phyloP scores from a whole-genome alignment of 163 green algal genomes.

The Scenedesmus sp. region DNA sequence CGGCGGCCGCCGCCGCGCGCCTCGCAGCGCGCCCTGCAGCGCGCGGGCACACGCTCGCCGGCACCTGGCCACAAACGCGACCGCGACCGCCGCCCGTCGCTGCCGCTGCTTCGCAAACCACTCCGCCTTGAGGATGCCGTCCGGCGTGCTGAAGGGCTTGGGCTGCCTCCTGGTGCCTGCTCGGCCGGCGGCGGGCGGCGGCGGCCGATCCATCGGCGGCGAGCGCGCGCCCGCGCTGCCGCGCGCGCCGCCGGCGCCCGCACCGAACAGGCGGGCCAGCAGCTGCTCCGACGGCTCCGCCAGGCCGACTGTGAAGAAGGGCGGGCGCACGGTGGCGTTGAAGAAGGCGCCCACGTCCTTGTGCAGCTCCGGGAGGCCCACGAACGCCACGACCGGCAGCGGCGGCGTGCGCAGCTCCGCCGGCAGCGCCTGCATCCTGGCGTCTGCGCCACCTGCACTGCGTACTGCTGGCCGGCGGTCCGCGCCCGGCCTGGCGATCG shows the following conservation, averaged over 20 bases:
- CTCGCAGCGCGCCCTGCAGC: background rate
- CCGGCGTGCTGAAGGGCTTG: slow-evolving; percentile 35
- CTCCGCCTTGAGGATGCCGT: slow-evolving; percentile 55
- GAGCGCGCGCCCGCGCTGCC: too few relatives aligned
- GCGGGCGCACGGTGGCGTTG: slow-evolving; percentile 62
- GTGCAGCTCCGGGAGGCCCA: slow-evolving; percentile 66
- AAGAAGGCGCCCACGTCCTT: slow-evolving; percentile 67
- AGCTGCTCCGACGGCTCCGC: slow-evolving; percentile 59
- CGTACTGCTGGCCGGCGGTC: too few relatives aligned
- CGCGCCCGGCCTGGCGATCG: too few relatives aligned
- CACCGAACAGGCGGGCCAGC: slow-evolving; percentile 67
- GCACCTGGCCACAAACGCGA: slow-evolving; percentile 60
- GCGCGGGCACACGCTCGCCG: too few relatives aligned
- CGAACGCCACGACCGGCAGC: slow-evolving; percentile 72
- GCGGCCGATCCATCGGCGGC: too few relatives aligned
- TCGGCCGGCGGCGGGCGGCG: too few relatives aligned
- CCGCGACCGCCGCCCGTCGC: slow-evolving; percentile 66
- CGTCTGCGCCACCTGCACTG: too few relatives aligned
- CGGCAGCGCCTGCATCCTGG: slow-evolving; percentile 37
- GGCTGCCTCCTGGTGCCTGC: background rate
- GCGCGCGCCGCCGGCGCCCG: background rate
- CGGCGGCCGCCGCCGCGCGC: background rate
- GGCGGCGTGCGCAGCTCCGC: slow-evolving; percentile 72
- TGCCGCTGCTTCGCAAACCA: slow-evolving; percentile 83
- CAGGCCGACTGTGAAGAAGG: slow-evolving; percentile 67